Conservation (phyloP, 345 rosid genomes). For the Acer yangbiense region DNA sequence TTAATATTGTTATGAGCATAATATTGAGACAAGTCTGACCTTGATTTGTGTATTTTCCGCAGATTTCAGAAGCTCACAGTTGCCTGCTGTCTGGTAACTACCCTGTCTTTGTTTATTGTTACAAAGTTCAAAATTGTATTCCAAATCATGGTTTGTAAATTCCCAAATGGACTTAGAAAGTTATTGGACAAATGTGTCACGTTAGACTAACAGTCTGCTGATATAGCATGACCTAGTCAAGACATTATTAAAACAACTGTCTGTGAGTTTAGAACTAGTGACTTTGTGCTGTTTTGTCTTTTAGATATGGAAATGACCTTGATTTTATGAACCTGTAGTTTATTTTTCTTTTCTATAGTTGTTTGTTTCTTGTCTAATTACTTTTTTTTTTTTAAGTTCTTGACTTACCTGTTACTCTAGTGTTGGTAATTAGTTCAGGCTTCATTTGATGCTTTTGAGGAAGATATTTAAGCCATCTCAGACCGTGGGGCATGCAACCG, state of each 20-base stretch:
- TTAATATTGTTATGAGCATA: not conserved
- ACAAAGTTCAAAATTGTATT: not conserved
- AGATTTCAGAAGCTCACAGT: constrained; percentile 75
- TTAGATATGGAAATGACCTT: constrained; percentile 13
- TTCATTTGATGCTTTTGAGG: constrained; percentile 27
- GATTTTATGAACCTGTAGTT: not conserved
- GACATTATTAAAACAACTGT: constrained; percentile 1
- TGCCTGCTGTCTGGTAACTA: constrained; percentile 64
- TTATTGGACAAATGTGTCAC: constrained; percentile 18
- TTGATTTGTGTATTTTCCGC: constrained; percentile 31
- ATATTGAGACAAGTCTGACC: constrained; percentile 8
- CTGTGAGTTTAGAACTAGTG: constrained; percentile 11
- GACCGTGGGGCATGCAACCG: constrained; percentile 15
- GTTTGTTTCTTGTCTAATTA: not conserved
- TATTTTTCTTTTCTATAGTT: not conserved
- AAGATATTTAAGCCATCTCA: constrained; percentile 20
- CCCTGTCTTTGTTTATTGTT: constrained; percentile 13
- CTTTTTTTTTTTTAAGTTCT: constrained; percentile 4
- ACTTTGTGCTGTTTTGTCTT: not conserved
- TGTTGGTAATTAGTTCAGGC: constrained; percentile 28
- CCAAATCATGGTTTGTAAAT: constrained; percentile 33
- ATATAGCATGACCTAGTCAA: not conserved
- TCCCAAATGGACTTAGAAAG: constrained; percentile 30
- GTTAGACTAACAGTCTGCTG: constrained; percentile 2
- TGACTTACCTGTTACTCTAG: constrained; percentile 25